phyloP scores from a whole-genome alignment of 768 basidiomycete genomes.

The Rhodotorula babjevae region DNA sequence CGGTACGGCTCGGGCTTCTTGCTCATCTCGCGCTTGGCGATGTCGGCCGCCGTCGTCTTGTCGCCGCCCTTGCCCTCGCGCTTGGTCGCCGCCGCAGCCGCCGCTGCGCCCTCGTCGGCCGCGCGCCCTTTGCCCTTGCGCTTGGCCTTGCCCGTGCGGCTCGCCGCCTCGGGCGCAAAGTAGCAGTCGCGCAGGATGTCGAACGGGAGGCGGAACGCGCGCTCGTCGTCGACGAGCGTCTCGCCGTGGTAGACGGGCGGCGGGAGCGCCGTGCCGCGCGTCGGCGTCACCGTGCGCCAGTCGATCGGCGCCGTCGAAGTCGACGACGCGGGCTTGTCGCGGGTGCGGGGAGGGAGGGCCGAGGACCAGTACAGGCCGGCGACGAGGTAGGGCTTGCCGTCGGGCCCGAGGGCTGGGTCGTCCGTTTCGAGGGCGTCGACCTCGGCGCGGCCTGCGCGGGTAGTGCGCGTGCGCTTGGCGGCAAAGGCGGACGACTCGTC shows the following conservation, averaged over 20 bases:
- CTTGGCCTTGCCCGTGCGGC: neutral
- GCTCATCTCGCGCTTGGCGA: conserved; percentile 6
- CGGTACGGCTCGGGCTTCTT: conserved; percentile 26
- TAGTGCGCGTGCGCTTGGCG: neutral
- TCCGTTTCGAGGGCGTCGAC: neutral
- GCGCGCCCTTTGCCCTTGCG: neutral
- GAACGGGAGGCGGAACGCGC: conserved; percentile 15
- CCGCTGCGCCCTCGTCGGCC: neutral
- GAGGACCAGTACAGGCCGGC: conserved; percentile 23
- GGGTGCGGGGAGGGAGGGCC: neutral
- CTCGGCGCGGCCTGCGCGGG: neutral
- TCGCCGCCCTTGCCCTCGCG: conserved; percentile 1
- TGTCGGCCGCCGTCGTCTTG: neutral
- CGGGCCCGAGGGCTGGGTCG: neutral
- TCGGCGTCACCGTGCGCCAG: neutral
- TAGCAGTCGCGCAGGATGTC: conserved; percentile 23
- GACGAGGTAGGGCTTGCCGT: conserved; percentile 20
- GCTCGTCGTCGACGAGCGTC: conserved; percentile 12
- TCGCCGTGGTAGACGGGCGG: conserved; percentile 20
- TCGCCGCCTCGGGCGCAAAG: conserved; percentile 1
- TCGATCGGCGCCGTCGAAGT: neutral
- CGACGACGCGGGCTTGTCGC: neutral
- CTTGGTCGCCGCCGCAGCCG: neutral
- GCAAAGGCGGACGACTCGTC: neutral
- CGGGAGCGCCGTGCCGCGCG: neutral